Base-by-base conservation (phyloP, 2,329 filamentous ascomycete genomes). In the Botryotinia narcissicola region DNA sequence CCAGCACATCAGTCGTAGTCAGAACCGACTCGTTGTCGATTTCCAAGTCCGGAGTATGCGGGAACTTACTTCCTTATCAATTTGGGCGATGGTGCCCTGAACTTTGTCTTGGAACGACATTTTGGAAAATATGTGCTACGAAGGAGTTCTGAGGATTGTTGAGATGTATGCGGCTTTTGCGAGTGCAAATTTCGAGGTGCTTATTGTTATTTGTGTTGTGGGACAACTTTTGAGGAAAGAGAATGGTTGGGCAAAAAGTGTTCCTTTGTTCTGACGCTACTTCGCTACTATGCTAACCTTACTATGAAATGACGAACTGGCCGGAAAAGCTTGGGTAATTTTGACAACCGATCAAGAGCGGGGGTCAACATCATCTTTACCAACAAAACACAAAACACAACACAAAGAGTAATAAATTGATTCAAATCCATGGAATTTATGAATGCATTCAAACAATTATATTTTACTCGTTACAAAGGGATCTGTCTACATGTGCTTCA, bases 31-130 rank as follows among this genome's bases (percentile, higher is more conserved):
- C 7, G 22, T 68, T 46, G 51, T 46, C 22, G 59, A 63, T 57
- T 48, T 42, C 16, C 29, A 54, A 67, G 51, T 42, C 42, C 71
- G 60, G 66, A 46, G 68, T 35, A 61, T 59, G 72, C 62, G 76
- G 76, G 73, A 72, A 85, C 89, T 78, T 84, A 95, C 93, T 91
- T 94, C 92, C 82, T 90, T 91, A 85, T 97, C 93, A 84, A 97
- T 91, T 85, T 91, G 88, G 79, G 89, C 88, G 82, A 96, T 87
- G 81, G 93, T 91, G 80, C 92, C 87, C 84, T 94, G 91, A 78
- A 91, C 89, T 83, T 90, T 91, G 80, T 94, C 92, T 84, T 94
- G 92, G 79, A 91, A 87, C 83, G 91, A 91, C 91, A 91, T 91
- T 91, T 94, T 94, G 79, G 77, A 57, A 57, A n/a, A 70, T 42